Percentiles rank a stretch among this genome's conserved stretches.
Evolutionary conservation across 108 stramenopile species (phyloP).

Genomic region (Poteriospumella lacustris): DNA sequence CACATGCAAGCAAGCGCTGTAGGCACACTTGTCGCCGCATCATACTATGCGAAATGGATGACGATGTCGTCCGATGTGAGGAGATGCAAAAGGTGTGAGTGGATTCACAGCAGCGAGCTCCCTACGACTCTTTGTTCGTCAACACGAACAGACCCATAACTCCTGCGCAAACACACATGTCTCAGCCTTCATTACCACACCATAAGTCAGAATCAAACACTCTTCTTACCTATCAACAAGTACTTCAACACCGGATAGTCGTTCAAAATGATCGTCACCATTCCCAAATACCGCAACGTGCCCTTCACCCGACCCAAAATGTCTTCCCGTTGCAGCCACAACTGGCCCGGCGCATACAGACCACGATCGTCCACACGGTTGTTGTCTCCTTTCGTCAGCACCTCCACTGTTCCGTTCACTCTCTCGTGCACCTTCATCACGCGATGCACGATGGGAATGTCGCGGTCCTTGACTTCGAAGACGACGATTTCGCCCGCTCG

Average conservation of each 20-base stretch:
- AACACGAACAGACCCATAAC: slow-evolving; percentile 98
- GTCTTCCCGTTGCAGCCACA: slow-evolving; percentile 92
- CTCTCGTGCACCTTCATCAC: slow-evolving; percentile 87
- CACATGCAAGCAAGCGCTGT: too few relatives aligned
- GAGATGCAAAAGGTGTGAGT: too few relatives aligned
- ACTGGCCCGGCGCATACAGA: slow-evolving; percentile 94
- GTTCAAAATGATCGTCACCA: slow-evolving; percentile 97
- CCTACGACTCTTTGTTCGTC: slow-evolving; percentile 86
- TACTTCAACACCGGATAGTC: slow-evolving; percentile 94
- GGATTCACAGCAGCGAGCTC: too few relatives aligned
- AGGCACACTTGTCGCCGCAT: too few relatives aligned
- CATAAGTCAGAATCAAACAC: background rate
- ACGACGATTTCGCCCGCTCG: slow-evolving; percentile 95
- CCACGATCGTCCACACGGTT: slow-evolving; percentile 96
- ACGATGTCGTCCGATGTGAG: too few relatives aligned
- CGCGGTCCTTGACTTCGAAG: slow-evolving; percentile 97
- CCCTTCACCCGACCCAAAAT: slow-evolving; percentile 83
- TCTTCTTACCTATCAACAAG: slow-evolving; percentile 19
- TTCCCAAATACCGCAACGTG: slow-evolving; percentile 88
- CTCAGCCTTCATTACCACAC: too few relatives aligned
- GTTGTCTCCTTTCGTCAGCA: slow-evolving; percentile 98
- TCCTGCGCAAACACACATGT: slow-evolving; percentile 75
- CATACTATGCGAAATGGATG: too few relatives aligned
- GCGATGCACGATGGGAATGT: slow-evolving; percentile 98
- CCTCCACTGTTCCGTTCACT: slow-evolving; percentile 50